Conservation (phyloP, 768 basidiomycete genomes). For the Dentipellis fragilis region DNA sequence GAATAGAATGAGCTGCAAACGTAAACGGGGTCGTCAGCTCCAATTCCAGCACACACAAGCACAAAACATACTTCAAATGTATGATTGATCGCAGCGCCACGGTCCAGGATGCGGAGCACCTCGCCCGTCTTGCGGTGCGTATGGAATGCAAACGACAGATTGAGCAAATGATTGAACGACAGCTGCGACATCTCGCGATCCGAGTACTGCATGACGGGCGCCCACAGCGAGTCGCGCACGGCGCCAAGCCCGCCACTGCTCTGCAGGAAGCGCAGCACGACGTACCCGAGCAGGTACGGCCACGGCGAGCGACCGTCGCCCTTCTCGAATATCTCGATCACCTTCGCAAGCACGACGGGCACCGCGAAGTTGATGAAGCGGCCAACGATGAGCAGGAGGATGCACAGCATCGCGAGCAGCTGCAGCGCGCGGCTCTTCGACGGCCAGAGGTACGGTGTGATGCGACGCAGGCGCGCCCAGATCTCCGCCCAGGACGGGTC, state of each 20-base stretch:
- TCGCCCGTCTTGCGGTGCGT: conserved; percentile 80
- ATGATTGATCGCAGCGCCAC: conserved; percentile 81
- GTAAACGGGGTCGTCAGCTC: conserved; percentile 1
- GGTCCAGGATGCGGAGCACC: conserved; percentile 69
- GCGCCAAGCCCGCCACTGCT: conserved; percentile 69
- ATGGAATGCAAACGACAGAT: conserved; percentile 79
- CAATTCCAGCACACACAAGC: neutral
- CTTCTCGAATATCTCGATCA: conserved; percentile 50
- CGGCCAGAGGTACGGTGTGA: conserved; percentile 84
- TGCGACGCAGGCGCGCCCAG: conserved; percentile 48
- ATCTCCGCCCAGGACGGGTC: conserved; percentile 70
- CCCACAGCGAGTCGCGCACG: conserved; percentile 59
- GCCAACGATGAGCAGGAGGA: conserved; percentile 59
- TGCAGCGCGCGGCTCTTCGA: conserved; percentile 56
- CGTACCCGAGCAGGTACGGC: conserved; percentile 60
- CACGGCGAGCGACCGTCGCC: conserved; percentile 43
- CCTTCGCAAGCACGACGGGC: conserved; percentile 58
- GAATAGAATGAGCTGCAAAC: conserved; percentile 64
- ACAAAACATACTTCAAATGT: conserved; percentile 37
- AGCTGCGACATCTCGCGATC: conserved; percentile 83
- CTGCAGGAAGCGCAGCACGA: conserved; percentile 61
- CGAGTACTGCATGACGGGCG: conserved; percentile 84
- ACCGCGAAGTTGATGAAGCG: conserved; percentile 68
- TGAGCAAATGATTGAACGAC: conserved; percentile 80
- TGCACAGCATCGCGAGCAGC: conserved; percentile 60